Base-by-base conservation (phyloP, 192 early-diverging fungal species). In the Gryganskiella cystojenkinii region DNA sequence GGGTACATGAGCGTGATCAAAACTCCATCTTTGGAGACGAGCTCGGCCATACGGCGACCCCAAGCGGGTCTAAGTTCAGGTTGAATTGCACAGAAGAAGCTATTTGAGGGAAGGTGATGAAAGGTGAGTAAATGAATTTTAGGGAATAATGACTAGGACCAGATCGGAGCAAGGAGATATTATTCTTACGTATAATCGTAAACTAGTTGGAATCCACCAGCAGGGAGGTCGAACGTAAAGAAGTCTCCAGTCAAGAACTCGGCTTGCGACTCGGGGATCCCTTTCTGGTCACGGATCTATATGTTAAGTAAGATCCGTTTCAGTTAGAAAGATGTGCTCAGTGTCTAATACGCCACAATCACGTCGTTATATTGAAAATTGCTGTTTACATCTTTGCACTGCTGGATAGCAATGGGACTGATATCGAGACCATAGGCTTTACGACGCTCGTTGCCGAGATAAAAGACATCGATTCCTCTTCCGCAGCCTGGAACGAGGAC, bases 1-100 rank as follows among this genome's bases (percentile, higher is more conserved):
- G 95, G 95, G 65, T 74, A 95, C 89, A 95, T 95, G 52, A 93
- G 83, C 19, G 87, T 83, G 42, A 96, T 87, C 59, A 95, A 81
- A 30, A 88, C 67, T 24, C 92, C 94, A 50, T 87, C 93, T 25
- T 81, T 80, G 19, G 73, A 42, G 54, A 93, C 80, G 71, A 96
- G 74, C 54, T 90, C 86, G 14, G 83, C 81, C 70, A 91, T 91
- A 30, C 88, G 83, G 9, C 34, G 44, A 50, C 90, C 92, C 94
- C 93, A 95, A 15, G 62, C 71, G 1, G 80, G 34, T 7, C 94
- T 66, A 60, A 91, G 85, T 7, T 79, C 69, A 19, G 92, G 91
- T 17, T 81, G 83, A 11, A 96, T 66, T 8, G 93, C 93, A 65
- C 94, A 95, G 35, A 95, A 83, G 73, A 96, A 96, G 13, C 89